These are phyloP conservation scores for Colletotrichum truncatum DNA, from an alignment of 2,329 filamentous ascomycete species.

Conservation along the genomic window DNA sequence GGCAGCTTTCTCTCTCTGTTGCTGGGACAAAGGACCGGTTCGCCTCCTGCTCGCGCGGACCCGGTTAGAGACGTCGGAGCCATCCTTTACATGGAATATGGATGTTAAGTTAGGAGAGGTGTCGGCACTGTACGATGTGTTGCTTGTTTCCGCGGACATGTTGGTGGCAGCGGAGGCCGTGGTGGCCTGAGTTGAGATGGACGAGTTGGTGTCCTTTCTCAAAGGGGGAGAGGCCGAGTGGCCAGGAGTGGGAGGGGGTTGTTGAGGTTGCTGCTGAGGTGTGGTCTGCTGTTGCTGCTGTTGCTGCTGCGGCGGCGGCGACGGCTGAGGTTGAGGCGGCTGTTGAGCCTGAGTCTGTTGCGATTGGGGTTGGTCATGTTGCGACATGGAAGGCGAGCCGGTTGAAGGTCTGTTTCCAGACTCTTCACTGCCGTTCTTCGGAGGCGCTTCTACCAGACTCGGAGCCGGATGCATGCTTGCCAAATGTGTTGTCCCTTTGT, in stretches of 20 bases:
- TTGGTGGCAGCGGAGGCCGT: slow-evolving; percentile 48
- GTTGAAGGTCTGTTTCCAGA: slow-evolving; percentile 30
- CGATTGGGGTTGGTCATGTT: slow-evolving; percentile 26
- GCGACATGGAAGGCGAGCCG: slow-evolving; percentile 29
- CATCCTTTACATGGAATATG: slow-evolving; percentile 66
- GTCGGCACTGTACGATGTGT: slow-evolving; percentile 62
- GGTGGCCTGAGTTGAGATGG: slow-evolving; percentile 61
- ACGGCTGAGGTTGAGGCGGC: not conserved
- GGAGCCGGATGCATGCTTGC: slow-evolving; percentile 50
- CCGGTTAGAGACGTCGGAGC: slow-evolving; percentile 60
- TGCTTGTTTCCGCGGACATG: slow-evolving; percentile 55
- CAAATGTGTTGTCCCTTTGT: slow-evolving; percentile 25
- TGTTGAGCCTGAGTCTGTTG: slow-evolving; percentile 26
- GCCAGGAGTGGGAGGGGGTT: slow-evolving; percentile 33
- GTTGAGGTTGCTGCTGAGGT: slow-evolving; percentile 33
- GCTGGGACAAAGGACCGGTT: slow-evolving; percentile 66
- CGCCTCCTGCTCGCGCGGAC: slow-evolving; percentile 66
- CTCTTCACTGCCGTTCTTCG: slow-evolving; percentile 36
- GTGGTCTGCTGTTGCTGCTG: slow-evolving; percentile 14
- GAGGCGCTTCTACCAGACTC: slow-evolving; percentile 44
- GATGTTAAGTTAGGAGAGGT: slow-evolving; percentile 59
- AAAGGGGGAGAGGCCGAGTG: slow-evolving; percentile 41
- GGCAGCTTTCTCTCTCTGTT: slow-evolving; percentile 67
- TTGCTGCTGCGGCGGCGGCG: slow-evolving; percentile 36
- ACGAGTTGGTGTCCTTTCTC: slow-evolving; percentile 62